Conservation (phyloP, 305 asterid species). For the Fraxinus sp. region DNA sequence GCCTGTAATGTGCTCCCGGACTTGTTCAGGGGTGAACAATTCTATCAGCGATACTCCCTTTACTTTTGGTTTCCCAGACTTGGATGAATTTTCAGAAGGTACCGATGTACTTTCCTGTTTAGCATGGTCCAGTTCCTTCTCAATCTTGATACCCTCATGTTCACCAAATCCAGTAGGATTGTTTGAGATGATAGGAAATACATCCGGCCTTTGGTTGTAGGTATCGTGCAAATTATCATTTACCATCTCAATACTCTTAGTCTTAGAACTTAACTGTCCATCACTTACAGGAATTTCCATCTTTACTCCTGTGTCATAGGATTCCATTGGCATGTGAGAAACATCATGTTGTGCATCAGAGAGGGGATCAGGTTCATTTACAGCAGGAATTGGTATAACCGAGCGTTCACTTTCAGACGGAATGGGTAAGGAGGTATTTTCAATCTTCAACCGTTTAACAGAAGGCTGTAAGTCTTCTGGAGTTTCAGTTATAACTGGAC, state of each 20-base stretch:
- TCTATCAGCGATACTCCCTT: constrained; percentile 96
- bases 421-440: constrained; percentile 47
- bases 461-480: constrained; percentile 68
- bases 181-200: constrained; percentile 38
- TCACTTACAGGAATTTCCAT: constrained; percentile 48
- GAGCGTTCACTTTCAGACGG: constrained; percentile 45
- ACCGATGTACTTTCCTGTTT: constrained; percentile 48
- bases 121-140: constrained; percentile 54
- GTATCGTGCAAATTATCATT: constrained; percentile 48
- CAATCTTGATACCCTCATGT: constrained; percentile 55
- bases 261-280: constrained; percentile 48
- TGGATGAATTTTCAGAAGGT: constrained; percentile 63
- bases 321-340: constrained; percentile 38
- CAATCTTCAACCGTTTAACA: constrained; percentile 72
- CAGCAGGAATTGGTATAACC: constrained; percentile 40
- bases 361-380: constrained; percentile 34
- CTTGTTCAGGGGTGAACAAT: constrained; percentile 90
- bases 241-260: constrained; percentile 40
- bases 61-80: constrained; percentile 88
- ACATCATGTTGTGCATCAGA: constrained; percentile 40
- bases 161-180: constrained; percentile 40
- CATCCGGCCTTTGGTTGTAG: constrained; percentile 43
- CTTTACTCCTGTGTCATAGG: constrained; percentile 54
- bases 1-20: constrained; percentile 76
- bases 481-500: constrained; percentile 42